A percentile compares a stretch with the other conserved stretches of the same genome.
Evolutionary conservation across 1,284 basidiomycete genomes (phyloP).

Genomic region (Phylloboletellus chloephorus): DNA sequence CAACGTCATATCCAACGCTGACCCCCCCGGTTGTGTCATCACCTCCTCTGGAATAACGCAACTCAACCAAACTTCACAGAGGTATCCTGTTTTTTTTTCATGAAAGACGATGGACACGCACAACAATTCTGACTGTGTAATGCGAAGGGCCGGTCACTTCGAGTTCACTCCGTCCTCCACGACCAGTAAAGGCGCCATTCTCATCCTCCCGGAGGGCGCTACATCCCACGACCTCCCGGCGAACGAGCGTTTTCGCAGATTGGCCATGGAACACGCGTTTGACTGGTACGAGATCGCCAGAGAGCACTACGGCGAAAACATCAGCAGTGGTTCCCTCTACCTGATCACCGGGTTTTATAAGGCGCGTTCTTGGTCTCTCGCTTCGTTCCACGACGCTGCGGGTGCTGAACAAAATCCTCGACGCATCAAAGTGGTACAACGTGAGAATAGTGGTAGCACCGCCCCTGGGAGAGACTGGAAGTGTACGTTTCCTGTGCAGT

Average conservation of each 20-base stretch:
- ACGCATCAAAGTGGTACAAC: neutral
- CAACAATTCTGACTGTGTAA: neutral
- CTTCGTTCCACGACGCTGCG: constrained; percentile 1
- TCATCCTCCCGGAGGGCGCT: constrained; percentile 11
- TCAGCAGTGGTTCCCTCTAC: constrained; percentile 7
- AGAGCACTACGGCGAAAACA: neutral
- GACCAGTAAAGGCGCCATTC: constrained; percentile 8
- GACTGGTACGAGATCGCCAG: constrained; percentile 2
- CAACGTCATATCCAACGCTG: neutral
- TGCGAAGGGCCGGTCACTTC: neutral
- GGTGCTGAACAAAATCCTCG: neutral
- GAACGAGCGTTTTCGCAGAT: neutral
- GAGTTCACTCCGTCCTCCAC: neutral
- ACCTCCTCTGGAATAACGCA: neutral
- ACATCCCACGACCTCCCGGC: neutral
- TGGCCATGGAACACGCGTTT: neutral
- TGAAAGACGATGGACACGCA: no score
- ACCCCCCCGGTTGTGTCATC: neutral
- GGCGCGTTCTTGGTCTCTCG: constrained; percentile 9
- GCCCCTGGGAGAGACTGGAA: neutral
- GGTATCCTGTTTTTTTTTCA: no score
- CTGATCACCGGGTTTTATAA: constrained; percentile 12
- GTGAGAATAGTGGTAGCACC: neutral
- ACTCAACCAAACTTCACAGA: neutral
- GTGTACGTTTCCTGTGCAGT: neutral